Evolutionary conservation across 2,329 filamentous ascomycete genomes (phyloP).

Genomic region (Pseudocercospora macadamiae): DNA sequence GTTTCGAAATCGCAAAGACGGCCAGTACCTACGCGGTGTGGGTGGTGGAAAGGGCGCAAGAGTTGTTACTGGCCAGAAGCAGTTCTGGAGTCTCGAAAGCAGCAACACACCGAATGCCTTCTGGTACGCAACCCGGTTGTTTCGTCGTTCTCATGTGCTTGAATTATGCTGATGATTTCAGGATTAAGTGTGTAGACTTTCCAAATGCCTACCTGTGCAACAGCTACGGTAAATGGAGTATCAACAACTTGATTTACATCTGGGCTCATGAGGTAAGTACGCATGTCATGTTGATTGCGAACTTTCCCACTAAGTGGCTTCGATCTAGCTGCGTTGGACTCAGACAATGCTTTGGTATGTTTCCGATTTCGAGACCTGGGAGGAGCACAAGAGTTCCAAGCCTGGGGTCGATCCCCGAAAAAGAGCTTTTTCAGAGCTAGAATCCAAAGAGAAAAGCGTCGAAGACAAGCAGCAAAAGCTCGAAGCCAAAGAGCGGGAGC

Average conservation of each 20-base stretch:
- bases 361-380: conserved; percentile 7
- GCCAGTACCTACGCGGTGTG: conserved; percentile 9
- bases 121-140: not conserved
- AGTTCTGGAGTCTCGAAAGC: conserved; percentile 11
- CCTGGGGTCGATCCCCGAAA: not conserved
- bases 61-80: conserved; percentile 10
- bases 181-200: conserved; percentile 11
- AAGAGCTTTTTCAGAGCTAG: not conserved
- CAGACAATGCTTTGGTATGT: conserved; percentile 18
- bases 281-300: not conserved
- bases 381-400: conserved; percentile 5
- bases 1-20: conserved; percentile 9
- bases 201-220: conserved; percentile 13
- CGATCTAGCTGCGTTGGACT: not conserved
- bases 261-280: not conserved
- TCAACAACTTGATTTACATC: conserved; percentile 10
- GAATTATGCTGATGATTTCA: not conserved
- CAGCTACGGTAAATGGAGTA: conserved; percentile 8
- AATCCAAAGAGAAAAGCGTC: conserved; percentile 1
- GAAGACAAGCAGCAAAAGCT: conserved; percentile 8
- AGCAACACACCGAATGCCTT: conserved; percentile 17
- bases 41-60: conserved; percentile 7
- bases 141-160: not conserved
- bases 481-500: not conserved
- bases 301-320: not conserved